Conservation (phyloP, 768 basidiomycete genomes). For the Dacryopinax primogenitus region DNA sequence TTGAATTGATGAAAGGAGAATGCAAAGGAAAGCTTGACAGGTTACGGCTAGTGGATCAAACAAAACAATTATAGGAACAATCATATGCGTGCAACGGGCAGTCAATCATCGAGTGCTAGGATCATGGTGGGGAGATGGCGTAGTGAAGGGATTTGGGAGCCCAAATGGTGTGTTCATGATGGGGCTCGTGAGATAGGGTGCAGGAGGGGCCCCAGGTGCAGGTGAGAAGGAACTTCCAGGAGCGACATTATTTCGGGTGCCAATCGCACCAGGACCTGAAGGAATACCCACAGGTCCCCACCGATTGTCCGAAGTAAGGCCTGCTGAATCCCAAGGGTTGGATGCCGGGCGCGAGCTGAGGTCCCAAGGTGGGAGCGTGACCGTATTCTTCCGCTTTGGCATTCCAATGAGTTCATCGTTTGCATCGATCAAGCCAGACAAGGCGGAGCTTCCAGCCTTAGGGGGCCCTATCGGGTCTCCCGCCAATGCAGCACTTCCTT, state of each 20-base stretch:
- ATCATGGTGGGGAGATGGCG: not conserved
- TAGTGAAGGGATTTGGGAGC: not conserved
- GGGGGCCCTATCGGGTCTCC: not conserved
- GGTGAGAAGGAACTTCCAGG: not conserved
- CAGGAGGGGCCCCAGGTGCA: not conserved
- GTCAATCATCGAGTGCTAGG: not conserved
- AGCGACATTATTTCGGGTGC: not conserved
- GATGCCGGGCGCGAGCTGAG: not conserved
- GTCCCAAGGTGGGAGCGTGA: not conserved
- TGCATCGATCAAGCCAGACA: not conserved
- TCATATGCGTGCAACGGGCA: not conserved
- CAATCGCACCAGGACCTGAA: not conserved
- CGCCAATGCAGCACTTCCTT: not conserved
- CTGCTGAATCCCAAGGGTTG: not conserved
- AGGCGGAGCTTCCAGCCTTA: not conserved
- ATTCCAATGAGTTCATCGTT: constrained; percentile 2
- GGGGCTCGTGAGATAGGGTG: constrained; percentile 3
- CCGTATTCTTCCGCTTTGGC: constrained; percentile 4
- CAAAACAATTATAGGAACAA: constrained; percentile 3
- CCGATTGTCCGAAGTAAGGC: not conserved
- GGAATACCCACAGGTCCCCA: constrained; percentile 5
- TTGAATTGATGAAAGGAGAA: not conserved
- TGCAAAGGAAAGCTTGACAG: not conserved
- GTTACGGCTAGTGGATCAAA: not conserved
- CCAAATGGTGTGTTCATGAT: not conserved